Evolutionary conservation across 108 stramenopile species (phyloP), one percentile per base, ranked within the genome.

Genomic region (Asterionellopsis glacialis): DNA sequence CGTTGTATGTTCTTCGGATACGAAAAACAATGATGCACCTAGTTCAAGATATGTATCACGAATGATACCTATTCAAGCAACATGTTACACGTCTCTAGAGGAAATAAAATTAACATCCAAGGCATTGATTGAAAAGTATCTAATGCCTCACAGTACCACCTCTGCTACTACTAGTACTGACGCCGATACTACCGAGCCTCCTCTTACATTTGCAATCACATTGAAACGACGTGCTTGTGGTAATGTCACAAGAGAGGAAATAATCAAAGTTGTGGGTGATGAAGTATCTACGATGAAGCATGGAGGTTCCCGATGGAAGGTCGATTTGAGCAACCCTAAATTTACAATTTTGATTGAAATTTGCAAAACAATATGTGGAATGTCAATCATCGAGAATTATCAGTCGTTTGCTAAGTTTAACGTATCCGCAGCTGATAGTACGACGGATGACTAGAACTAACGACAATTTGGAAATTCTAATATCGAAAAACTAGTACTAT

Each of bases 61-160:
- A 18, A 83, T 92, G 69, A 81, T 92, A 56, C 90, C 90, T 15
- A 75, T 92, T 19, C 87, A 92, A 64, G 80, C 81, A 16, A 92
- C 87, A 18, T 92, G 90, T 55, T 83, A 71, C 67, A 80, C 84
- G 11, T 84, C 82, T 12, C n/a, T 79, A 15, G 76, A 82, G 52
- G 90, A 91, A 69, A 80, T 91, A 19, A 50, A 57, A 50, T 23
- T 59, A 11, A 80, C 83, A 4, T 61, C 60, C 45, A 55, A 57
- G 45, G 42, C 58, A 41, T 59, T 91, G 45, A 51, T 88, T 24
- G 41, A 75, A 41, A 58, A 58, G 9, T 77, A 69, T 47, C 53
- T 86, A 11, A 11, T 41, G 13, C 54, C 74, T 25, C 12, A n/a
- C 18, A 21, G 22, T 24, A 28, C 21, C 26, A n/a, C 33, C 33